These are phyloP conservation scores for Amylocystis lapponica DNA, from an alignment of 768 basidiomycete genomes.

Conservation along the genomic window DNA sequence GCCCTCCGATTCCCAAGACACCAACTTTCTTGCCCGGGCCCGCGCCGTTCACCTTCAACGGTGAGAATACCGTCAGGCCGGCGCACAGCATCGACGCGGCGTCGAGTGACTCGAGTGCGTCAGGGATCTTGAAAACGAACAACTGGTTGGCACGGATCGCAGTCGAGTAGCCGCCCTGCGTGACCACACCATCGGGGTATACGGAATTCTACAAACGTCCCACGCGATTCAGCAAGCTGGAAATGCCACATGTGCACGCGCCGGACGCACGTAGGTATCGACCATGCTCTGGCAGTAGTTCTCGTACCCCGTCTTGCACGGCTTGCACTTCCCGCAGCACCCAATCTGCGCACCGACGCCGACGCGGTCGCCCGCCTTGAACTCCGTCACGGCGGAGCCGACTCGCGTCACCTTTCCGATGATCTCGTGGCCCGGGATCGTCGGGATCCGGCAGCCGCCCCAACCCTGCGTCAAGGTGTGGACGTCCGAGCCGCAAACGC, in stretches of 20 bases:
- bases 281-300: conserved; percentile 46
- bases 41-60: conserved; percentile 42
- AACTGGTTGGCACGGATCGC: conserved; percentile 39
- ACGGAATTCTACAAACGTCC: conserved; percentile 19
- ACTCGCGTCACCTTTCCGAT: conserved; percentile 45
- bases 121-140: conserved; percentile 54
- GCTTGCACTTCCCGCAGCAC: conserved; percentile 41
- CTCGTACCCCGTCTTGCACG: conserved; percentile 45
- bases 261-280: conserved; percentile 31
- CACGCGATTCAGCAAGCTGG: background rate
- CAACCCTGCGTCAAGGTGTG: conserved; percentile 36
- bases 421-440: conserved; percentile 40
- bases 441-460: conserved; percentile 18
- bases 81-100: conserved; percentile 61
- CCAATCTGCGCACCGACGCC: conserved; percentile 46
- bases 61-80: conserved; percentile 55
- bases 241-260: background rate
- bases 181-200: conserved; percentile 35
- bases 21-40: conserved; percentile 61
- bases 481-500: conserved; percentile 46
- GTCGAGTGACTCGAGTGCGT: conserved; percentile 39
- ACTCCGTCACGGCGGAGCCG: conserved; percentile 43
- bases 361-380: conserved; percentile 53
- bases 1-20: conserved; percentile 57
- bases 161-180: conserved; percentile 39